phyloP scores from a whole-genome alignment of 495 filamentous ascomycete species.

The Penicillium cinerascens region DNA sequence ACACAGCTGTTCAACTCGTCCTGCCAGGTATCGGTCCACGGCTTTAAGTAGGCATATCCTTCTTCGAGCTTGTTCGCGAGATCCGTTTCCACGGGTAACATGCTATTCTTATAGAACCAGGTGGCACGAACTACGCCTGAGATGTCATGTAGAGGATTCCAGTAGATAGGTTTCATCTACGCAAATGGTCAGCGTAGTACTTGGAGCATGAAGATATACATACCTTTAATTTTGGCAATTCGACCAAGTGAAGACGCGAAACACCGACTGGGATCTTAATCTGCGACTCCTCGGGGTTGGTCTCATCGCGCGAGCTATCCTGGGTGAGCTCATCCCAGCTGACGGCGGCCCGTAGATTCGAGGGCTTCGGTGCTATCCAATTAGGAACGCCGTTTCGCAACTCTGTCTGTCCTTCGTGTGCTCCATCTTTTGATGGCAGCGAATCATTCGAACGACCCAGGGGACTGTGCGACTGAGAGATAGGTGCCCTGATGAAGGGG shows the following conservation, averaged over 20 bases:
- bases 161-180: slow-evolving; percentile 97
- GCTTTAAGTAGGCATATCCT: slow-evolving; percentile 79
- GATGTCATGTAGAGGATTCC: slow-evolving; percentile 92
- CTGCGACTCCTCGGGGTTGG: slow-evolving; percentile 15
- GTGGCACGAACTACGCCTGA: slow-evolving; percentile 79
- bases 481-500: slow-evolving; percentile 37
- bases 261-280: slow-evolving; percentile 65
- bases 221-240: slow-evolving; percentile 50
- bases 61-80: slow-evolving; percentile 89
- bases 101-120: slow-evolving; percentile 96
- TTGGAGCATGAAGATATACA: background rate
- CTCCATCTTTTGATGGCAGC: slow-evolving; percentile 22
- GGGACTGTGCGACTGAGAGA: slow-evolving; percentile 29
- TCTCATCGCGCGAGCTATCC: slow-evolving; percentile 12
- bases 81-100: slow-evolving; percentile 82
- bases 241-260: slow-evolving; percentile 64
- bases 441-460: slow-evolving; percentile 36
- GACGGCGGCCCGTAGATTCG: slow-evolving; percentile 29
- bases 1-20: slow-evolving; percentile 90
- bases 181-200: background rate
- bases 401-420: slow-evolving; percentile 28
- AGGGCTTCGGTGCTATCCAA: slow-evolving; percentile 25
- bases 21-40: slow-evolving; percentile 90
- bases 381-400: slow-evolving; percentile 9
- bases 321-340: slow-evolving; percentile 20